Base-by-base conservation (phyloP, 1,284 basidiomycete genomes). In the Cutaneotrichosporon arboriforme region DNA sequence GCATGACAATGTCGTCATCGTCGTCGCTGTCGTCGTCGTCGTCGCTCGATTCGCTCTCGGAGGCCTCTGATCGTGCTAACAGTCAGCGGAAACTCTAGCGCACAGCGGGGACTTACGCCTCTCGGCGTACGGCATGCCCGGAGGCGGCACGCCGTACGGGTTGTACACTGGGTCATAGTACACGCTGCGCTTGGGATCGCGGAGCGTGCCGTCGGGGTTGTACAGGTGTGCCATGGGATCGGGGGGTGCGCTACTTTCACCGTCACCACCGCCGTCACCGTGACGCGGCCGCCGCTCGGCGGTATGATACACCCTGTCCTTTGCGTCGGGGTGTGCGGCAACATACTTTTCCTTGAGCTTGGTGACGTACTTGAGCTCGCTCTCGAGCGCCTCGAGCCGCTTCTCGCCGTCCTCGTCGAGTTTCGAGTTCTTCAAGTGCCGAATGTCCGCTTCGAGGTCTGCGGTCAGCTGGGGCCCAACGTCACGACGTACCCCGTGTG, bases 151-250 rank as follows among this genome's bases (percentile, higher is more conserved):
- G 22, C 93, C 93, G 69, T 81, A 93, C 8, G 91, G 90, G 70
- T 97, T 97, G 81, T 94, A 86, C 47, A 90, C 81, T 34, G 88
- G 81, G 64, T 97, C 89, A 73, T 91, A 97, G 73, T 97, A 97
- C 39, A 92, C 79, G 73, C 89, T 93, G 62, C 89, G 80, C 66
- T 89, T 89, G 13, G 90, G 90, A 74, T 90, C 87, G 52, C 85
- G 79, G 58, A 89, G 85, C 46, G 88, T 80, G 15, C 89, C 88
- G 68, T 86, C 82, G 69, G 87, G 86, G 65, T 87, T 82, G 76
- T 89, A 91, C 22, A 87, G 67, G 48, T 67, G 61, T 12, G 58
- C 55, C 54, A 58, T 60, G 4, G 53, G 53, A 18, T 55, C 54
- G 4, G 26, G 57, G 49, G 45, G 59, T 46, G 52, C 42, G 52